Evolutionary conservation across 2,329 filamentous ascomycete genomes (phyloP).

Genomic region (Pseudocercospora crystallina): DNA sequence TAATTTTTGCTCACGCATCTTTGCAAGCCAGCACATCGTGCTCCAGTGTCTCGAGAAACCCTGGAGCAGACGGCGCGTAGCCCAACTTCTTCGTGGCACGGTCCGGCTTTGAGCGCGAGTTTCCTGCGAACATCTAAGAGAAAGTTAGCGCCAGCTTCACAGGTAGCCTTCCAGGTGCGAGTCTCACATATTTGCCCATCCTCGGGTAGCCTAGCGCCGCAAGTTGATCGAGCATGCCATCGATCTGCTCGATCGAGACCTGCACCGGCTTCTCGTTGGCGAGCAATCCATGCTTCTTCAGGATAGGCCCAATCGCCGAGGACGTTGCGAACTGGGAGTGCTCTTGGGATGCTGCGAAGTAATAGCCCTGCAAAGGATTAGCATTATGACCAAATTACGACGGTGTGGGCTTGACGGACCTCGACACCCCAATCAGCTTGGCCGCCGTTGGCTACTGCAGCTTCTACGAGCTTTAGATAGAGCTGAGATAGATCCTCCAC

Average conservation of each 20-base stretch:
- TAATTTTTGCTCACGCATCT: no score
- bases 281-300: slow-evolving; percentile 31
- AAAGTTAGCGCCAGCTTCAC: no score
- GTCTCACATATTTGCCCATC: no score
- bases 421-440: slow-evolving; percentile 32
- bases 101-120: slow-evolving; percentile 55
- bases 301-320: slow-evolving; percentile 25
- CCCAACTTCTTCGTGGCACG: slow-evolving; percentile 56
- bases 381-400: slow-evolving; percentile 14
- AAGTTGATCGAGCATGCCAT: slow-evolving; percentile 23
- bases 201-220: background rate
- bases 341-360: slow-evolving; percentile 45
- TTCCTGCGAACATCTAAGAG: slow-evolving; percentile 50
- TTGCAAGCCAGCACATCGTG: slow-evolving; percentile 27
- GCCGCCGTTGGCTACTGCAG: slow-evolving; percentile 45
- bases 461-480: slow-evolving; percentile 54
- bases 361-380: slow-evolving; percentile 43
- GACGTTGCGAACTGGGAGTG: slow-evolving; percentile 33
- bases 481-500: slow-evolving; percentile 57
- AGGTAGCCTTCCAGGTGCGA: no score
- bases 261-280: slow-evolving; percentile 26
- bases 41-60: slow-evolving; percentile 52
- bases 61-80: slow-evolving; percentile 55
- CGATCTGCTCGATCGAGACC: slow-evolving; percentile 30
- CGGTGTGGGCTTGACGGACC: background rate